Conservation (phyloP, 2,329 filamentous ascomycete species). For the Thelonectria olida region DNA sequence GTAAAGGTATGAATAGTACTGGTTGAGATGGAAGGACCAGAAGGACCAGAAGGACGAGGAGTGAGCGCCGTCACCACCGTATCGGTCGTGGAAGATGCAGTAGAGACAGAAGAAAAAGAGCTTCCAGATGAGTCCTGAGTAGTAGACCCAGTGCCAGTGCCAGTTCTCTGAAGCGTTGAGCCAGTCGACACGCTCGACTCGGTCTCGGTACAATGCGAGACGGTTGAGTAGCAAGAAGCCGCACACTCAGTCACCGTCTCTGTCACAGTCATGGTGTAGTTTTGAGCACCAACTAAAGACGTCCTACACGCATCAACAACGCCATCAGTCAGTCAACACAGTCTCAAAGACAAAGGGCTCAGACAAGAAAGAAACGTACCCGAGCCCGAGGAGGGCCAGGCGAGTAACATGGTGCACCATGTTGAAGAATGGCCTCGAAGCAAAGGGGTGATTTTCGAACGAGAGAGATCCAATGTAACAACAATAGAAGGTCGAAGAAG, state of each 20-base stretch:
- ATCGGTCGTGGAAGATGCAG: background rate
- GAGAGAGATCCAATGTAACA: constrained; percentile 6
- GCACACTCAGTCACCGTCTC: constrained; percentile 43
- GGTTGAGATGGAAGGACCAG: background rate
- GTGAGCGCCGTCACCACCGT: background rate
- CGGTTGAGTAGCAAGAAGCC: constrained; percentile 34
- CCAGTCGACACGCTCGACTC: background rate
- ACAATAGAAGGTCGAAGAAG: background rate
- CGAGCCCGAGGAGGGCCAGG: constrained; percentile 41
- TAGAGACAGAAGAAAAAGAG: background rate
- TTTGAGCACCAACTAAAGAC: constrained; percentile 34
- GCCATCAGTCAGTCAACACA: constrained; percentile 17
- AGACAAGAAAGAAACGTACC: constrained; percentile 30
- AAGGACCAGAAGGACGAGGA: background rate
- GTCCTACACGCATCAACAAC: constrained; percentile 35
- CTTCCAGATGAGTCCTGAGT: background rate
- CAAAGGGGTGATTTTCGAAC: constrained; percentile 10
- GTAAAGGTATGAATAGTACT: background rate
- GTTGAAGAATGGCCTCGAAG: background rate
- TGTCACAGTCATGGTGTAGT: constrained; percentile 44
- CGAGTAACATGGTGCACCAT: constrained; percentile 37
- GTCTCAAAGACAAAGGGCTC: background rate
- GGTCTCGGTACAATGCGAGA: constrained; percentile 34
- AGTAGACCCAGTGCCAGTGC: too few species aligned
- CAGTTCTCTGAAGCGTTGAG: background rate